Evolutionary conservation across 1,284 basidiomycete genomes (phyloP).

Genomic region (Clitocybe nebularis): DNA sequence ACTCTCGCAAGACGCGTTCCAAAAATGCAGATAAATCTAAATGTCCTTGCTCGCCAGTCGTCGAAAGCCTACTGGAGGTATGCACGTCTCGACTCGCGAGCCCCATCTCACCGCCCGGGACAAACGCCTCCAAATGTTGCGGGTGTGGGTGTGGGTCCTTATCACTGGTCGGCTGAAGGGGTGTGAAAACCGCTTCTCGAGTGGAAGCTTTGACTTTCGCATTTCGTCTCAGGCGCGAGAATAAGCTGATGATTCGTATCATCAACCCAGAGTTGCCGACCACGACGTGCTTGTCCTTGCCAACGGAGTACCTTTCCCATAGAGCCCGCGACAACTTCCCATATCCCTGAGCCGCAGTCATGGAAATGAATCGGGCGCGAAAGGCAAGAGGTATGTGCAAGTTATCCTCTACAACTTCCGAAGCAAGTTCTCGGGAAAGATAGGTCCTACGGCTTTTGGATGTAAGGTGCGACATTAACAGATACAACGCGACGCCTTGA

Average conservation of each 20-base stretch:
- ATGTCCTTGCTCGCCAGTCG: no score
- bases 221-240: constrained; percentile 29
- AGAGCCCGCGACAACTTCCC: constrained; percentile 42
- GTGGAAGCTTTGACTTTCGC: background rate
- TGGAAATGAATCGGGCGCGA: constrained; percentile 45
- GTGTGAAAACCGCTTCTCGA: background rate
- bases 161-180: background rate
- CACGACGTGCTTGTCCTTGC: constrained; percentile 37
- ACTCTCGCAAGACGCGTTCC: constrained; percentile 42
- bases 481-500: constrained; percentile 36
- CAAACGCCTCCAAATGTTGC: constrained; percentile 2
- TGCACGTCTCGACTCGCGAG: constrained; percentile 24
- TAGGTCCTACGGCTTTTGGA: constrained; percentile 31
- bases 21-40: no score
- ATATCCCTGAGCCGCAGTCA: constrained; percentile 44
- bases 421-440: constrained; percentile 35
- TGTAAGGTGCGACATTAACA: constrained; percentile 47
- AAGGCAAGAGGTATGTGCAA: constrained; percentile 37
- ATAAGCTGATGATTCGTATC: constrained; percentile 56
- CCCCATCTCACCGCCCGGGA: no score
- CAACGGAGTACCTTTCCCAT: constrained; percentile 53
- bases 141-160: constrained; percentile 1
- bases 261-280: constrained; percentile 43
- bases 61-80: no score
- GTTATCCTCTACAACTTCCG: constrained; percentile 39